Percentiles rank a stretch among this genome's conserved stretches.
phyloP scores from a whole-genome alignment of 2,329 filamentous ascomycete genomes.

The Colletotrichum aenigma region DNA sequence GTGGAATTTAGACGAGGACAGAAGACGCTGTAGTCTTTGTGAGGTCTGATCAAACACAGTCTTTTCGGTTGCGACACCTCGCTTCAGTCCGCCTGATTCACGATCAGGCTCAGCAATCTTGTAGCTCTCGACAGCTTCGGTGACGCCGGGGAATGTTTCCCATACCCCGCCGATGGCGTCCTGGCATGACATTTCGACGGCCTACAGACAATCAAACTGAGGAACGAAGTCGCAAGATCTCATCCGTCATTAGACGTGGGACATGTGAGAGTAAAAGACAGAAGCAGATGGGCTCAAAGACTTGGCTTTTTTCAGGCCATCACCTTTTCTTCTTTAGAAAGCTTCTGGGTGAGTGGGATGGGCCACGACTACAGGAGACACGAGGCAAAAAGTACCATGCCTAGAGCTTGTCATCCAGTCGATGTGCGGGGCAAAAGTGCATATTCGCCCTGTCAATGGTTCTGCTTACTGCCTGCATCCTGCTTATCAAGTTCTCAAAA shows the following conservation, averaged over 20 bases:
- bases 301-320: fast-evolving
- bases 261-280: fast-evolving
- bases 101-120: neutral
- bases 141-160: neutral
- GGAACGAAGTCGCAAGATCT: neutral
- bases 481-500: too few species aligned
- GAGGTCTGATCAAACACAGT: neutral
- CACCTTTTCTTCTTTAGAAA: too few species aligned
- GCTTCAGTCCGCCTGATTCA: neutral
- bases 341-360: too few species aligned
- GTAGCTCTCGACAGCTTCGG: neutral
- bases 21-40: neutral
- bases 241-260: neutral
- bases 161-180: neutral
- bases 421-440: too few species aligned
- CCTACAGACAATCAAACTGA: fast-evolving
- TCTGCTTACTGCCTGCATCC: too few species aligned
- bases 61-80: neutral
- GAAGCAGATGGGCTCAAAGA: neutral
- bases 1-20: neutral
- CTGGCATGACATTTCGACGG: neutral
- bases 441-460: too few species aligned
- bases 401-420: too few species aligned
- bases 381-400: too few species aligned
- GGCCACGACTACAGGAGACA: too few species aligned